Conservation (phyloP, 495 filamentous ascomycete genomes). For the Penicillium bialowiezense region DNA sequence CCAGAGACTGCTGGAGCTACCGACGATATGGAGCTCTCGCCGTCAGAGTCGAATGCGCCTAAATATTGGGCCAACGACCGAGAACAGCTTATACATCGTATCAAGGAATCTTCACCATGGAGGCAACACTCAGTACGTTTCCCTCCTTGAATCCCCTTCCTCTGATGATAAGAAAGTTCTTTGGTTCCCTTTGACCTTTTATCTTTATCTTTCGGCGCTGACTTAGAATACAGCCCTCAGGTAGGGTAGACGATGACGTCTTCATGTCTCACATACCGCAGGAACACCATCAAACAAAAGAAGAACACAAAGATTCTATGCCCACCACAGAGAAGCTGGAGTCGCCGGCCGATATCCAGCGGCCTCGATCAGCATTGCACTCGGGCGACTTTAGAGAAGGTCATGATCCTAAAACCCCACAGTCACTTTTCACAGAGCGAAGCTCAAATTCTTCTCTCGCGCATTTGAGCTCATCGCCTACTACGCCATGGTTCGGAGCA, state of each 20-base stretch:
- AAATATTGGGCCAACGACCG: slow-evolving; percentile 49
- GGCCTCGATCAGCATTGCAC: slow-evolving; percentile 84
- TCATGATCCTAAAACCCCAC: slow-evolving; percentile 19
- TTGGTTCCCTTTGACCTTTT: neutral
- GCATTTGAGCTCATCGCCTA: slow-evolving; percentile 42
- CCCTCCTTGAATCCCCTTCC: neutral
- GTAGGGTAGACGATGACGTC: neutral
- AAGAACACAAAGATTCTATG: neutral
- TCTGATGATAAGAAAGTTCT: neutral
- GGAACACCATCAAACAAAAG: slow-evolving; percentile 6
- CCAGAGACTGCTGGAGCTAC: slow-evolving; percentile 2
- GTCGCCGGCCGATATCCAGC: slow-evolving; percentile 61
- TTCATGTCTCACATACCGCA: slow-evolving; percentile 8
- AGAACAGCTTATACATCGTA: slow-evolving; percentile 75
- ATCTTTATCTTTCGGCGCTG: too few relatives aligned
- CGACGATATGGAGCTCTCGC: neutral
- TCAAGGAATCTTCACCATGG: slow-evolving; percentile 86
- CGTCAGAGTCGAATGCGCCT: slow-evolving; percentile 9
- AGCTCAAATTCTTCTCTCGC: slow-evolving; percentile 15
- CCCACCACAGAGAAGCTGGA: slow-evolving; percentile 26
- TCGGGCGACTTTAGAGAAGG: slow-evolving; percentile 81
- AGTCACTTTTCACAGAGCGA: slow-evolving; percentile 20
- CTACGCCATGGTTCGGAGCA: slow-evolving; percentile 47
- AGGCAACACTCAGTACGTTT: slow-evolving; percentile 60
- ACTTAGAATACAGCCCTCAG: slow-evolving; percentile 11